phyloP scores from a whole-genome alignment of 768 basidiomycete species.

The Hericium rajendrae region DNA sequence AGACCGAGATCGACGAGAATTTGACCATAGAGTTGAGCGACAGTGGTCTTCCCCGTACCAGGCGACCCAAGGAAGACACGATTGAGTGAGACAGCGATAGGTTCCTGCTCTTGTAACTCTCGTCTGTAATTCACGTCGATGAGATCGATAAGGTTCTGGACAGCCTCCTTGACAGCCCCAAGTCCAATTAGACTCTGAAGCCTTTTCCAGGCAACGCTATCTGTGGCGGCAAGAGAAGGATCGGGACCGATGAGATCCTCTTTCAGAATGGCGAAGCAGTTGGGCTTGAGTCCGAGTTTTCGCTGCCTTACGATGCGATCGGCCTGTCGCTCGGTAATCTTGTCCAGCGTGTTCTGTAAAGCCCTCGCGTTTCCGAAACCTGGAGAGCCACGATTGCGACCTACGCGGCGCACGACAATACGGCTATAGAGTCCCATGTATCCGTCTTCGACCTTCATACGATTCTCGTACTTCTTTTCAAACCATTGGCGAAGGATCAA shows the following conservation, averaged over 20 bases:
- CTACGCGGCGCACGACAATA: constrained; percentile 50
- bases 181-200: constrained; percentile 47
- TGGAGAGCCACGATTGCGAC: constrained; percentile 42
- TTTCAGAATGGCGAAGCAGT: constrained; percentile 41
- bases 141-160: constrained; percentile 35
- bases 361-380: constrained; percentile 67
- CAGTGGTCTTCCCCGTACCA: constrained; percentile 65
- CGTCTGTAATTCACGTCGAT: constrained; percentile 48
- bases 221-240: constrained; percentile 36
- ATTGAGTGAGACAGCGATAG: constrained; percentile 48
- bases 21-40: constrained; percentile 56
- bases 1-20: constrained; percentile 51
- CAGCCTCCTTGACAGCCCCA: constrained; percentile 41
- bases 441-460: constrained; percentile 48
- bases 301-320: constrained; percentile 35
- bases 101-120: constrained; percentile 46
- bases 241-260: constrained; percentile 61
- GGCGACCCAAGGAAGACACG: constrained; percentile 59
- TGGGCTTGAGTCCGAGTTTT: constrained; percentile 25
- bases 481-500: constrained; percentile 42
- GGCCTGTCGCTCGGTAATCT: constrained; percentile 44
- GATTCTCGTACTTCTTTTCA: constrained; percentile 33
- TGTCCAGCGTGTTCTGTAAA: constrained; percentile 38
- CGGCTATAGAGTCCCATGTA: constrained; percentile 42
- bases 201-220: constrained; percentile 40